A percentile compares a stretch with the other conserved stretches of the same genome.
Conservation (phyloP, 2,329 filamentous ascomycete genomes). For the Zarea fungicola region DNA sequence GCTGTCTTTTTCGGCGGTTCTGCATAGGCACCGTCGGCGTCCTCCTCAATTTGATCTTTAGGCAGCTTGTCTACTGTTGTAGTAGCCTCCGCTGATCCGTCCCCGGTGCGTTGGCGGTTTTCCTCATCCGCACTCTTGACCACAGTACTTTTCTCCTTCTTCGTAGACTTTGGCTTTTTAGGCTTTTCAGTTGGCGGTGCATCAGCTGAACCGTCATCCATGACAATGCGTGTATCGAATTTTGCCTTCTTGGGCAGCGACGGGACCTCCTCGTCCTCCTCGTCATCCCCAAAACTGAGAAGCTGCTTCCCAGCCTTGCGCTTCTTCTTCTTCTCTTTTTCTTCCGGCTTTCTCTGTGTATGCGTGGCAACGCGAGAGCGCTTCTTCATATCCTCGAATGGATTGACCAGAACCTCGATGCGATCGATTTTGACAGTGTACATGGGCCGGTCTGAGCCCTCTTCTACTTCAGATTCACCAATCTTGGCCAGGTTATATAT, state of each 20-base stretch:
- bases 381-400: conserved; percentile 76
- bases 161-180: conserved; percentile 26
- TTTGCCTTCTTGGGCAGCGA: conserved; percentile 70
- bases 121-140: conserved; percentile 20
- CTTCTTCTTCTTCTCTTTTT: conserved; percentile 55
- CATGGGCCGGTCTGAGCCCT: conserved; percentile 73
- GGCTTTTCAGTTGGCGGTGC: conserved; percentile 22
- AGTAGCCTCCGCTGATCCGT: neutral
- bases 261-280: conserved; percentile 47
- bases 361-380: conserved; percentile 53
- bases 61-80: neutral
- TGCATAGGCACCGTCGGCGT: conserved; percentile 10
- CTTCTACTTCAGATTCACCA: conserved; percentile 76
- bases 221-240: conserved; percentile 71
- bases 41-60: neutral
- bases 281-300: conserved; percentile 72
- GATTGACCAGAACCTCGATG: conserved; percentile 73
- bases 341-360: conserved; percentile 32
- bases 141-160: conserved; percentile 26
- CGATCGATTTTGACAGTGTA: conserved; percentile 77
- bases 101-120: conserved; percentile 9
- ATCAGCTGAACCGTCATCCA: conserved; percentile 40
- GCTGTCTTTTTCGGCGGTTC: conserved; percentile 40
- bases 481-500: conserved; percentile 96
- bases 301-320: conserved; percentile 71